Evolutionary conservation across 2,329 filamentous ascomycete species (phyloP).

Genomic region (Ascochyta koolunga): DNA sequence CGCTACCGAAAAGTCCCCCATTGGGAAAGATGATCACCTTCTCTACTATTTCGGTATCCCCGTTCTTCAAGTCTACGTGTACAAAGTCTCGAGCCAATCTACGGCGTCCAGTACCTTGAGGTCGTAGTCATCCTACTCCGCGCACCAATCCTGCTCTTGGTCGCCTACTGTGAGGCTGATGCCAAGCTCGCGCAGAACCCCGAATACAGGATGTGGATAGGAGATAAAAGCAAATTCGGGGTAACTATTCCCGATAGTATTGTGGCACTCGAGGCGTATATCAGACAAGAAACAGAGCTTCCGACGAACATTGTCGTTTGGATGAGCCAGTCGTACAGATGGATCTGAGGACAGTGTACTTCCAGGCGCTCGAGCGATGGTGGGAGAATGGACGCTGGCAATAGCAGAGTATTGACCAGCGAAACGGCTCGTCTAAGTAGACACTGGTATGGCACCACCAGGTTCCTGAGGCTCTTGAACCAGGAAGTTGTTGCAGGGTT

Average conservation of each 20-base stretch:
- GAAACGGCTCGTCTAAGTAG: not conserved
- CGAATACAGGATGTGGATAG: not conserved
- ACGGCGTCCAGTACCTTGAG: not conserved
- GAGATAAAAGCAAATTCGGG: not conserved
- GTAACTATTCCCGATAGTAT: not conserved
- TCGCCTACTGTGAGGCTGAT: not conserved
- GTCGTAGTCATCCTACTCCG: not conserved
- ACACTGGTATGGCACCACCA: not conserved
- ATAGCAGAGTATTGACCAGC: not conserved
- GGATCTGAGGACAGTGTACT: not conserved
- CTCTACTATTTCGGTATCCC: too few species aligned
- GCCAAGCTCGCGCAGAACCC: not conserved
- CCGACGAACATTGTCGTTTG: not conserved
- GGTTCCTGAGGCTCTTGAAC: not conserved
- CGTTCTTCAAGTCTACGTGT: too few species aligned
- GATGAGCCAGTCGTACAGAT: conserved; percentile 1
- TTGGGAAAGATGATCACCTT: too few species aligned
- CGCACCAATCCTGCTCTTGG: not conserved
- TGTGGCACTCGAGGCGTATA: not conserved
- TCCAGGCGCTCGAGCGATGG: not conserved
- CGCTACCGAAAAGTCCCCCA: too few species aligned
- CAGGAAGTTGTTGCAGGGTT: not conserved
- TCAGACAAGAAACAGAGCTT: not conserved
- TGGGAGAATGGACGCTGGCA: not conserved
- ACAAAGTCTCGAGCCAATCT: not conserved